A percentile compares a stretch with the other conserved stretches of the same genome.
Evolutionary conservation across 805 yeast genomes (phyloP).

Genomic region (Candida qinlingensis): DNA sequence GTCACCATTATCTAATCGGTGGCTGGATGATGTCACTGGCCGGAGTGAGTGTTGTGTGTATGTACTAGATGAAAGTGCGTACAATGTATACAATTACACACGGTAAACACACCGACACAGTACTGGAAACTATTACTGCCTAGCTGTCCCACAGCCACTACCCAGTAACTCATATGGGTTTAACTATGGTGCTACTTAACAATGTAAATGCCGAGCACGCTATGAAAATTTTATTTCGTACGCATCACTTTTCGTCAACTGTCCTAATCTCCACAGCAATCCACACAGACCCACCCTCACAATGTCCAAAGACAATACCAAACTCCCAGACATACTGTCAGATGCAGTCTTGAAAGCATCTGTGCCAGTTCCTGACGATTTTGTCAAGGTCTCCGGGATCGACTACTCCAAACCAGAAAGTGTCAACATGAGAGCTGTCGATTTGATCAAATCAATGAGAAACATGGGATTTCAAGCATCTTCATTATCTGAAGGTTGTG

Average conservation of each 20-base stretch:
- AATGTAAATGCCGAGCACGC: too few relatives aligned
- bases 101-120: too few relatives aligned
- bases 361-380: slow-evolving; percentile 77
- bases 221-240: neutral
- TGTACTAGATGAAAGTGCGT: too few relatives aligned
- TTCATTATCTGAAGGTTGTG: slow-evolving; percentile 81
- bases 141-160: too few relatives aligned
- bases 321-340: slow-evolving; percentile 67
- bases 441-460: slow-evolving; percentile 76
- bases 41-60: too few relatives aligned
- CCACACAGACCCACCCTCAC: neutral
- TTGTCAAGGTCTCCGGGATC: slow-evolving; percentile 77
- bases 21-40: too few relatives aligned
- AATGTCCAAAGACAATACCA: slow-evolving; percentile 34
- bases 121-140: too few relatives aligned
- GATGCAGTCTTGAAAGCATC: slow-evolving; percentile 88
- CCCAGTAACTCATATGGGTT: too few relatives aligned
- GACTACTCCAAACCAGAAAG: slow-evolving; percentile 81
- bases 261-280: neutral
- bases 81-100: too few relatives aligned
- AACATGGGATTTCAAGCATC: slow-evolving; percentile 98
- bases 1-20: too few relatives aligned
- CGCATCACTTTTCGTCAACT: slow-evolving; percentile 1
- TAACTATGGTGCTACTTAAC: neutral
- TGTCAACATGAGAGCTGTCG: slow-evolving; percentile 71